These are phyloP conservation scores for Salix udensis DNA, from an alignment of 345 rosid species.

Conservation along the genomic window DNA sequence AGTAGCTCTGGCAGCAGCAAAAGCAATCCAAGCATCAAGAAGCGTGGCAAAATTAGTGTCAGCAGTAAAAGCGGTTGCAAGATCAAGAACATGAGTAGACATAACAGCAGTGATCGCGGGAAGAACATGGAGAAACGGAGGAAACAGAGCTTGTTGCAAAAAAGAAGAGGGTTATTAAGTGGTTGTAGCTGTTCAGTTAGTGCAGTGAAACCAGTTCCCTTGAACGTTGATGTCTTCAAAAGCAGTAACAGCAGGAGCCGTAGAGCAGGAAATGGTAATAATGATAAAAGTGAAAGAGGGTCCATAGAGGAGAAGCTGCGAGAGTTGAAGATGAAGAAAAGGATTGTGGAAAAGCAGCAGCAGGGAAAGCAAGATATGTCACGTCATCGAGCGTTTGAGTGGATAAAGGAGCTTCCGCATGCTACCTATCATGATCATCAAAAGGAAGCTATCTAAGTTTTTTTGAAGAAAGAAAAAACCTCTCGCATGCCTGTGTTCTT, in stretches of 20 bases:
- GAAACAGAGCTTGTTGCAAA: constrained; percentile 25
- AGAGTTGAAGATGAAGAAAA: constrained; percentile 36
- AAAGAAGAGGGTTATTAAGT: constrained; percentile 20
- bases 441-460: constrained; percentile 3
- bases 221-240: constrained; percentile 24
- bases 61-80: constrained; percentile 23
- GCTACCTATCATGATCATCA: constrained; percentile 37
- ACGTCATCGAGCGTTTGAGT: constrained; percentile 73
- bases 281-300: neutral
- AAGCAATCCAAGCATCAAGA: constrained; percentile 29
- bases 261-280: neutral
- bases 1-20: constrained; percentile 48
- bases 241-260: neutral
- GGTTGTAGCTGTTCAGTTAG: constrained; percentile 45
- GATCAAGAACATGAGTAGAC: neutral
- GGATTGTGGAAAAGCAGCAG: constrained; percentile 35
- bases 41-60: constrained; percentile 28
- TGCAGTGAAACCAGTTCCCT: constrained; percentile 47
- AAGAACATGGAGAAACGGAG: constrained; percentile 17
- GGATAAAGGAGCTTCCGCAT: constrained; percentile 82
- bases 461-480: neutral
- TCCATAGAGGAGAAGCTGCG: constrained; percentile 25
- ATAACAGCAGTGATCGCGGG: neutral
- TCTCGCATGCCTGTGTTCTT: constrained; percentile 27
- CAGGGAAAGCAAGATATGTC: constrained; percentile 55